Base-by-base conservation (phyloP, 176 grass and related monocot species). In the Carex cristatella region DNA sequence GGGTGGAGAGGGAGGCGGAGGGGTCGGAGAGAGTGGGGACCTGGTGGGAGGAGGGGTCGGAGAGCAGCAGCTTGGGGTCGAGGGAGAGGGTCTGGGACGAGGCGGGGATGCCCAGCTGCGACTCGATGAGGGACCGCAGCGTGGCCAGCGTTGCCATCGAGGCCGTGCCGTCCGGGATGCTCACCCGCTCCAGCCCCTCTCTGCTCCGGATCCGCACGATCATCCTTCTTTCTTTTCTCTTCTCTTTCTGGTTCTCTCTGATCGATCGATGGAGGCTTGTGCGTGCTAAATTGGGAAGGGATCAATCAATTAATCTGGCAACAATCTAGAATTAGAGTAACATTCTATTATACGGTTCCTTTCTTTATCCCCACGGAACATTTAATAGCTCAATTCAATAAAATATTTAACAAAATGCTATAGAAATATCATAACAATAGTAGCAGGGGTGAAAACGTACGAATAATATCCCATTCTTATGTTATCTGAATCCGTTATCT, bases 161-260 rank as follows among this genome's bases (percentile, higher is more conserved):
- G 7, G 61, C 19, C n/a, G 35, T 37, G 35, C 72, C 16, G 32
- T 94, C 79, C 28, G 90, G 88, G 23, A 97, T 81, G 30, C 84
- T 87, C 85, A 97, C 84, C 67, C 94, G 88, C 88, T 97, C 94
- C 10, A 89, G 85, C 79, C 90, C 92, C 38, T 97, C 94, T 63
- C 94, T 86, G 88, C 89, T 97, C 31, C 94, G 91, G 86, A 97
- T 89, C 60, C 94, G 89, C 53, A 97, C 74, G 82, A 97, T 97
- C 94, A 16, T 67, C 64, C 3, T 10, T 65, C 19, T 31, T 10
- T 11, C 27, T 31, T 2, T 38, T 67, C 31, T 65, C 30, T 33
- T 33, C 16, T 60, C 58, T 46, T 46, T 46, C 7, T 9, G 44
- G 7, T 51, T 49, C 46, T 51, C 11, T 51, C 10, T 51, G 48